These are phyloP conservation scores for Papiliotrema terrestris DNA, from an alignment of 1,284 basidiomycete genomes.

Conservation along the genomic window DNA sequence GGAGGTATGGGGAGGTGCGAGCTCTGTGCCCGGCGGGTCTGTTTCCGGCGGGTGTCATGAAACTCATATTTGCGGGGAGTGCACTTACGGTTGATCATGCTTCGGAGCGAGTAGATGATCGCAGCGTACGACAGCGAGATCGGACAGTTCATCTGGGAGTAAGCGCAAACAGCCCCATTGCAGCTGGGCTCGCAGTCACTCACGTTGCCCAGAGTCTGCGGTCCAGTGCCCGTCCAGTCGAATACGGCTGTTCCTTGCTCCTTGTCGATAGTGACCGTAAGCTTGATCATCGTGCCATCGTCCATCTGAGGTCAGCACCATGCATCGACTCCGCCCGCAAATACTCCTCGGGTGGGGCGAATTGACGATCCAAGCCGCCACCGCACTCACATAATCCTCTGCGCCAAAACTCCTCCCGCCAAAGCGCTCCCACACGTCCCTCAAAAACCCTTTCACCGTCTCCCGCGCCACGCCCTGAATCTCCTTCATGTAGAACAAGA, in stretches of 20 bases:
- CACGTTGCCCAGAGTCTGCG: constrained; percentile 83
- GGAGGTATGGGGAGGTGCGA: too few relatives aligned
- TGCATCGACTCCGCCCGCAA: constrained; percentile 2
- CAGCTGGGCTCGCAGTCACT: constrained; percentile 86
- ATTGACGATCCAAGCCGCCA: too few relatives aligned
- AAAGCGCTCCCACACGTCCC: too few relatives aligned
- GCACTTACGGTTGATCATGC: constrained; percentile 89
- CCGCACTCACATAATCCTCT: too few relatives aligned
- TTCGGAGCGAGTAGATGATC: constrained; percentile 87
- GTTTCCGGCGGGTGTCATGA: too few relatives aligned
- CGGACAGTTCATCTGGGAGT: too few relatives aligned
- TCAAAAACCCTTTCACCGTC: constrained; percentile 70
- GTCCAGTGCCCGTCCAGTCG: constrained; percentile 84
- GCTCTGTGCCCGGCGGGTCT: too few relatives aligned
- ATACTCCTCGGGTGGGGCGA: too few relatives aligned
- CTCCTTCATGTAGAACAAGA: constrained; percentile 88
- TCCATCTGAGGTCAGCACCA: constrained; percentile 53
- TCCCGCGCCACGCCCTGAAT: constrained; percentile 77
- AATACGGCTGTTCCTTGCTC: constrained; percentile 74
- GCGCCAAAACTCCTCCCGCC: too few relatives aligned
- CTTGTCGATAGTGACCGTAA: constrained; percentile 76
- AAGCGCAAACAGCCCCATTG: constrained; percentile 87
- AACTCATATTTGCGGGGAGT: too few relatives aligned
- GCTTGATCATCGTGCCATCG: constrained; percentile 80
- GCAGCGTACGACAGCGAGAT: too few relatives aligned